A percentile compares a stretch with the other conserved stretches of the same genome.
Evolutionary conservation across 179 eudicot genomes (phyloP).

Genomic region (Beta macrorhiza): DNA sequence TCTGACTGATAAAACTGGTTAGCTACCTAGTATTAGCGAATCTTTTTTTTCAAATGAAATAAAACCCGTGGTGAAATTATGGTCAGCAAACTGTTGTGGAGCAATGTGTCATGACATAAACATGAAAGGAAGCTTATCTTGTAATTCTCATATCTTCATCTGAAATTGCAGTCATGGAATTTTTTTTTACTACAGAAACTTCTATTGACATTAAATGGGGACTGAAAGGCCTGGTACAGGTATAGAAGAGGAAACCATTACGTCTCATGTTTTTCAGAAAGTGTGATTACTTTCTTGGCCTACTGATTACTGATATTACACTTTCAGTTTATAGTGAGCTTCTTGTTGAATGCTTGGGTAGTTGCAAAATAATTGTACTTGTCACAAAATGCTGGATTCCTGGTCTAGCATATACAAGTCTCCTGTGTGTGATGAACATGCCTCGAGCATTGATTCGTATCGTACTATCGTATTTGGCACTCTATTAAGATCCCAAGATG

Average conservation of each 20-base stretch:
- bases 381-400: background rate
- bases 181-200: background rate
- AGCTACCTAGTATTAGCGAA: background rate
- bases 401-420: background rate
- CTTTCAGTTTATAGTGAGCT: too few relatives aligned
- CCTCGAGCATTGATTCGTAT: background rate
- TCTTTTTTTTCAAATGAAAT: background rate
- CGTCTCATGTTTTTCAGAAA: background rate
- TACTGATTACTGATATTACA: too few relatives aligned
- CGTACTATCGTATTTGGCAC: background rate
- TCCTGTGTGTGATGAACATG: background rate
- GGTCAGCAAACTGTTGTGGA: background rate
- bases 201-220: background rate
- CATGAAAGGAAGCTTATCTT: background rate
- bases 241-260: background rate
- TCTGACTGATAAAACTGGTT: background rate
- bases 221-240: background rate
- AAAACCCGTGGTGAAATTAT: background rate
- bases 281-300: background rate
- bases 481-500: background rate
- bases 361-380: background rate
- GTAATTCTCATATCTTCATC: background rate
- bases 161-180: background rate
- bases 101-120: background rate
- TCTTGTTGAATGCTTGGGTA: too few relatives aligned